Evolutionary conservation across 208 protist genomes (phyloP), one percentile per base, ranked within the genome.

Genomic region (Trypanosoma mega): DNA sequence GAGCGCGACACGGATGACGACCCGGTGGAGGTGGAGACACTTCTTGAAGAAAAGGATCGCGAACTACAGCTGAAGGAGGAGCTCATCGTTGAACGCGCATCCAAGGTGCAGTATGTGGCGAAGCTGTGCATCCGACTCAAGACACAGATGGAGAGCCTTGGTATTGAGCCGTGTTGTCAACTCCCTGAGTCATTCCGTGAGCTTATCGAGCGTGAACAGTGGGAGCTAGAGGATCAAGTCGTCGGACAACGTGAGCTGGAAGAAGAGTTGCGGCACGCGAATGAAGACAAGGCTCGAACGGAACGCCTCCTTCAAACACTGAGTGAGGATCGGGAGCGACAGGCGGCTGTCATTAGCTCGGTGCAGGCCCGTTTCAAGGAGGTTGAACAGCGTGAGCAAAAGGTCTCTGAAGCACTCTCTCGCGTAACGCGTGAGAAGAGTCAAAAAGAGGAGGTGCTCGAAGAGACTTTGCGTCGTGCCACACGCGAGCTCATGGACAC

Each of bases 21-120:
- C 31, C 7, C 49, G 30, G 49, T 50, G 20, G 26, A 49, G 4
- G 46, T 86, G 3, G 77, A 84, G 18, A 56, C 71, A 52, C 31
- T 82, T 52, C 78, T 93, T 50, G 75, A 80, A 67, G 81, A 87
- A 61, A 70, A 74, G 20, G 83, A 94, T 52, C 63, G 52, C 23
- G 73, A 85, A 68, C 73, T 94, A 12, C 67, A 78, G 52, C 47
- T 87, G 16, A 89, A 87, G 73, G 87, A 94, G 47, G 80, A 88
- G 64, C 56, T 85, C 41, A 61, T 93, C 52, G 60, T 93, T 27
- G 87, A 90, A 58, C 85, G 89, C 67, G 72, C 72, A 39, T 80
- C 87, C 8, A 82, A 87, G 78, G 64, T 76, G 52, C 71, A 93
- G 70, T 90, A 87, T 74, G 71, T 88, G 50, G 82, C 76, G 21